These are phyloP conservation scores for Saccharomyces hybrid DNA, from an alignment of 1,139 yeast species.

Conservation along the genomic window DNA sequence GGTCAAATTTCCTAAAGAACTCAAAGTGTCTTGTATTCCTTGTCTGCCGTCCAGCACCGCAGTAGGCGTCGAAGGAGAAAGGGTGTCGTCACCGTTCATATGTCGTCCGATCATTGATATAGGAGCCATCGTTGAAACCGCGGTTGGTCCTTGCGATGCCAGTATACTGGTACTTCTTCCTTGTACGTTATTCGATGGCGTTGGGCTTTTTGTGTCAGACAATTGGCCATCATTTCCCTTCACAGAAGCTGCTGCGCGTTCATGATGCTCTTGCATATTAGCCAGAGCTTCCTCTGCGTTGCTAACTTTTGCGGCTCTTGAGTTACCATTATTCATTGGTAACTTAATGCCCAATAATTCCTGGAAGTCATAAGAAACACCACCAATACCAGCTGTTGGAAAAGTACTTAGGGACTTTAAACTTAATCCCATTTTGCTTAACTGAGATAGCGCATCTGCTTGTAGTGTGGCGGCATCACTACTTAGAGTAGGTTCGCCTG, in stretches of 20 bases:
- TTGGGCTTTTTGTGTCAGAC: background rate
- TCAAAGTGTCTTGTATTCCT: background rate
- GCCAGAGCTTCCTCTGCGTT: conserved; percentile 26
- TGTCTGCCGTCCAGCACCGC: background rate
- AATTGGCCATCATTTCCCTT: background rate
- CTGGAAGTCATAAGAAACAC: conserved; percentile 31
- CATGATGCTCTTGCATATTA: conserved; percentile 26
- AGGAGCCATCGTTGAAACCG: background rate
- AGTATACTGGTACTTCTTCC: background rate
- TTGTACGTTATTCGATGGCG: background rate
- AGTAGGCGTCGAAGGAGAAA: background rate
- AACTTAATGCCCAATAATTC: conserved; percentile 27
- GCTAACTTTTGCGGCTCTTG: conserved; percentile 18
- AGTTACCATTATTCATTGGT: conserved; percentile 8
- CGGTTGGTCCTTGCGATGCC: background rate
- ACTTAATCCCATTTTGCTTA: conserved; percentile 20
- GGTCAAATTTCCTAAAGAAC: background rate
- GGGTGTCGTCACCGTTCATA: background rate
- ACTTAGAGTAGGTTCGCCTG: background rate
- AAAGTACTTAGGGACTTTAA: conserved; percentile 22
- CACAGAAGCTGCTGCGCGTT: conserved; percentile 10
- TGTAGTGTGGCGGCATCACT: conserved; percentile 8
- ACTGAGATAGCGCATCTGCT: conserved; percentile 20
- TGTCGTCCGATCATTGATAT: background rate
- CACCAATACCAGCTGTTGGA: conserved; percentile 32